Base-by-base conservation (phyloP, 2,329 filamentous ascomycete species). In the Arthrobotrys sphaeroides region DNA sequence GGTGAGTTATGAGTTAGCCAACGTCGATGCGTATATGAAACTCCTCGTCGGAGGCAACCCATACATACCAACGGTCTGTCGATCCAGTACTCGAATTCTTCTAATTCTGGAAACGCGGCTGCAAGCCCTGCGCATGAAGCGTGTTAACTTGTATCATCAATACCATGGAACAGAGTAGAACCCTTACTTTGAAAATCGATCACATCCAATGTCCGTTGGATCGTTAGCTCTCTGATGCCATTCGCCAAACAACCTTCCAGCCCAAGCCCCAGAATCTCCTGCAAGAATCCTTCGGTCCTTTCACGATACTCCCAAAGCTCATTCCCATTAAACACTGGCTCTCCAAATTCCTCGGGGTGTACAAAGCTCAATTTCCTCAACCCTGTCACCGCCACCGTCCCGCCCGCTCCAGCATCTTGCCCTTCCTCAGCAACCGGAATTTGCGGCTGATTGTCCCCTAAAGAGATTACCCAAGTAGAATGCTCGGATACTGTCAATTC, bases 71-170 rank as follows among this genome's bases (percentile, higher is more conserved):
- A 9, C n/a, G 60, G 43, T 18, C 60, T 49, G 33, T 53, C 60
- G 3, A 38, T 42, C 60, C 60, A 65, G 10, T 51, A 65, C 13
- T 65, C 60, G 20, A 65, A 65, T 6, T 26, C 42, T 13, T 65
- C 60, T 0, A 65, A 13, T 4, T 53, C 28, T 2, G 60, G 60
- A 36, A 65, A 33, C 2, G 43, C 60, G 5, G 26, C 18, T 20
- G 60, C 60, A 53, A 65, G 43, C 16, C 20, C 60, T 65, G 42
- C 20, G 43, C 13, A 22, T 7, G 7, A 22, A 16, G 5, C 1
- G 6, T 7, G 59, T 62, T 24, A 62, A 24, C 7, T 2, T 4
- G 3, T 22, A n/a, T 13, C 24, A 33, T 62, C n/a, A 5, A 51
- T 36, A 47, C 5, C 24, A 22, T 12, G 16, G 22, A 51, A 55